Percentiles rank a stretch among this genome's conserved stretches.
phyloP scores from a whole-genome alignment of 495 filamentous ascomycete species.

The Ascodesmis nigricans region DNA sequence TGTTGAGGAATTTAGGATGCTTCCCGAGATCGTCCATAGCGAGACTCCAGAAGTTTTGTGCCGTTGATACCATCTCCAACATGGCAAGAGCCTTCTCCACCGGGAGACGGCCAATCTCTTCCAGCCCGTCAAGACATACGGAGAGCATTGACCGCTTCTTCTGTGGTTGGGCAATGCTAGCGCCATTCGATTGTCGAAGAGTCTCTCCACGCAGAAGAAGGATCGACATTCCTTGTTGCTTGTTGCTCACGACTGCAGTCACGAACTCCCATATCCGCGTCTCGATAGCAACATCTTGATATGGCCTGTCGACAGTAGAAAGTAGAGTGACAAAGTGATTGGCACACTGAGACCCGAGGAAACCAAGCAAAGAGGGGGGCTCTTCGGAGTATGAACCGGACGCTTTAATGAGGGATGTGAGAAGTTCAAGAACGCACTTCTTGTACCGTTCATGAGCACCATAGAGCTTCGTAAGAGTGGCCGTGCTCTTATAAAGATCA shows the following conservation, averaged over 20 bases:
- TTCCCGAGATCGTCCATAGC: conserved; percentile 53
- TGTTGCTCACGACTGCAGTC: conserved; percentile 65
- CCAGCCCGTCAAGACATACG: conserved; percentile 52
- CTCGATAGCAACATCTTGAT: conserved; percentile 36
- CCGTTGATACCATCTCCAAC: conserved; percentile 62
- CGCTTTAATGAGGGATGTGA: conserved; percentile 47
- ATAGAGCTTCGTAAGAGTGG: conserved; percentile 55
- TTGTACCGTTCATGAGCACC: conserved; percentile 46
- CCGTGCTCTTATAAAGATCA: conserved; percentile 55
- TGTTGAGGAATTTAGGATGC: conserved; percentile 46
- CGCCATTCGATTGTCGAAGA: conserved; percentile 43
- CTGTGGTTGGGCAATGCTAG: conserved; percentile 27
- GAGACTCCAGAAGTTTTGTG: conserved; percentile 86
- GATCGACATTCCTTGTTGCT: conserved; percentile 88
- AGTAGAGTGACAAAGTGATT: conserved; percentile 64
- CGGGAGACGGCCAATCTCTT: conserved; percentile 39
- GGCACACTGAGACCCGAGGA: conserved; percentile 59
- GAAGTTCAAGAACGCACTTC: conserved; percentile 38
- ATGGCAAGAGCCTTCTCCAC: conserved; percentile 44
- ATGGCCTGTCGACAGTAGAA: conserved; percentile 54
- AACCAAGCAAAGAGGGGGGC: conserved; percentile 72
- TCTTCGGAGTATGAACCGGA: conserved; percentile 33
- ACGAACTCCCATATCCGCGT: conserved; percentile 64
- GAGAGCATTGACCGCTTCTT: conserved; percentile 42
- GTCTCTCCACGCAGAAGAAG: conserved; percentile 76